phyloP scores from a whole-genome alignment of 129 eudicot species.

The Scalesia atractyloides region DNA sequence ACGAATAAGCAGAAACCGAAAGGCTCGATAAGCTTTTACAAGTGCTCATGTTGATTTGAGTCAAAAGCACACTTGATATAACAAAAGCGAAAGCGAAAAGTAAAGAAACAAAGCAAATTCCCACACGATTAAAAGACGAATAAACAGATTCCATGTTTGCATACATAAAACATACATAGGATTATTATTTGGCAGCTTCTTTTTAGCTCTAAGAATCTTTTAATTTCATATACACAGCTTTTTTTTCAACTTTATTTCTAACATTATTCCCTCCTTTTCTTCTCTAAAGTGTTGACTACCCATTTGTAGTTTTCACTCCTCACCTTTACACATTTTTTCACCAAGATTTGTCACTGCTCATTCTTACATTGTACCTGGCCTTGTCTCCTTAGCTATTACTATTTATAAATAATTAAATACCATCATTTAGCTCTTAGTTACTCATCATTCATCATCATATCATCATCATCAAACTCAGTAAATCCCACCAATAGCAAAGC shows the following conservation, averaged over 20 bases:
- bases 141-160: constrained; percentile 25
- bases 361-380: constrained; percentile 36
- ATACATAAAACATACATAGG: constrained; percentile 25
- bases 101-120: constrained; percentile 33
- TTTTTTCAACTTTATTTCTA: constrained; percentile 35
- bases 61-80: constrained; percentile 38
- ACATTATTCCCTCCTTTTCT: constrained; percentile 38
- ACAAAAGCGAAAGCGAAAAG: constrained; percentile 34
- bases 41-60: constrained; percentile 36
- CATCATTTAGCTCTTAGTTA: constrained; percentile 10
- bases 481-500: too few species aligned
- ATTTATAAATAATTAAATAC: constrained; percentile 25
- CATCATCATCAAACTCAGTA: too few species aligned
- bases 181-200: constrained; percentile 32
- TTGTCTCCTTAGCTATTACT: constrained; percentile 27
- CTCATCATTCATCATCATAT: too few species aligned
- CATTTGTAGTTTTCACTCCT: constrained; percentile 27
- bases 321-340: constrained; percentile 18
- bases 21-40: constrained; percentile 23
- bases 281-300: constrained; percentile 31
- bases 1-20: constrained; percentile 22
- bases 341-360: constrained; percentile 24
- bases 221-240: constrained; percentile 36
- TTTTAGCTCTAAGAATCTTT: constrained; percentile 43
- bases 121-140: constrained; percentile 31